These are phyloP conservation scores for Aspergillus steynii DNA, from an alignment of 495 filamentous ascomycete species.

Conservation along the genomic window DNA sequence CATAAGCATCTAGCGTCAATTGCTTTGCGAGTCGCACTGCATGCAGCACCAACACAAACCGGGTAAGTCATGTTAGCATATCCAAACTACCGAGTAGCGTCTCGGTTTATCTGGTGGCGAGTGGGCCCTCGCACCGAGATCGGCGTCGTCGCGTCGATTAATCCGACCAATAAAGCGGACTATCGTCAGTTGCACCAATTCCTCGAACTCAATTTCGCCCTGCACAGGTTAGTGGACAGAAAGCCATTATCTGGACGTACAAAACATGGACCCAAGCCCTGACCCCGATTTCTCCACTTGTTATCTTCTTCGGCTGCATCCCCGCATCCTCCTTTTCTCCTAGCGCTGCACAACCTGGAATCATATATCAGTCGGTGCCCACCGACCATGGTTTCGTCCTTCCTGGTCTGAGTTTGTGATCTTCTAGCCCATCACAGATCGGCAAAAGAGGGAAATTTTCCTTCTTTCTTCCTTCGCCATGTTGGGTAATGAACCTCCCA, in stretches of 20 bases:
- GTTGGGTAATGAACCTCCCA: background rate
- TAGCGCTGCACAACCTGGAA: background rate
- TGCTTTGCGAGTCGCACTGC: too few species aligned
- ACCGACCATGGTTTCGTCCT: background rate
- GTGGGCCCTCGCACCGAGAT: slow-evolving; percentile 1
- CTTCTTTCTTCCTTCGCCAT: background rate
- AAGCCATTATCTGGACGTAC: background rate
- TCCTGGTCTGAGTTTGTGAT: background rate
- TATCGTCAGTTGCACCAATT: background rate
- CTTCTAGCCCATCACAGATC: background rate
- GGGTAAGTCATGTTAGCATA: too few species aligned
- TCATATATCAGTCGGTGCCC: background rate
- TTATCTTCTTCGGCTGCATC: background rate
- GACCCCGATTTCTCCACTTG: background rate
- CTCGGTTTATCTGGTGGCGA: too few species aligned
- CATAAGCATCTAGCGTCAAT: too few species aligned
- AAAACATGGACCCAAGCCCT: background rate
- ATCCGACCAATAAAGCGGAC: slow-evolving; percentile 4
- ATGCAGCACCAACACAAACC: too few species aligned
- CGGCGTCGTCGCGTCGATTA: slow-evolving; percentile 12
- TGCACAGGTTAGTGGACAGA: too few species aligned
- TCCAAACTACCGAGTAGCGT: background rate
- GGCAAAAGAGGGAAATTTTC: background rate
- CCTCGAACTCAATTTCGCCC: background rate
- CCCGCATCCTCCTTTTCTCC: background rate